Conservation (phyloP, 345 rosid genomes). For the Excoecaria cochinchinensis region DNA sequence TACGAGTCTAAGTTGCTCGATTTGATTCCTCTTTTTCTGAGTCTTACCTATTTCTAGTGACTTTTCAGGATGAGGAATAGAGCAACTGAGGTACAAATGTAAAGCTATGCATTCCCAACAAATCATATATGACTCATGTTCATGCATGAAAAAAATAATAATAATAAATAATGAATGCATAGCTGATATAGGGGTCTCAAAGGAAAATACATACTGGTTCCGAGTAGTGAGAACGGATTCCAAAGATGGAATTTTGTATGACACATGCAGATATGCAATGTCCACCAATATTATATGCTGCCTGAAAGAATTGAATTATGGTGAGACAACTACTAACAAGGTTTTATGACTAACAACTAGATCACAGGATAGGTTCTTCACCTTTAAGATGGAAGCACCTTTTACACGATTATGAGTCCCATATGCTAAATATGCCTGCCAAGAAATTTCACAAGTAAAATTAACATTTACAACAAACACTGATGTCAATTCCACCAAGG, state of each 20-base stretch:
- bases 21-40: not conserved
- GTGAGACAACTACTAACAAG: not conserved
- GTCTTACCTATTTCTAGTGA: not conserved
- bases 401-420: slow-evolving; percentile 53
- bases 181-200: not conserved
- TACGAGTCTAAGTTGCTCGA: not conserved
- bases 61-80: not conserved
- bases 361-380: slow-evolving; percentile 12
- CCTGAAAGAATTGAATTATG: slow-evolving; percentile 41
- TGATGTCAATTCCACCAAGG: not conserved
- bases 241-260: slow-evolving; percentile 69
- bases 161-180: not conserved
- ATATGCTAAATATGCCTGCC: slow-evolving; percentile 83
- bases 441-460: slow-evolving; percentile 18
- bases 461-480: not conserved
- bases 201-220: slow-evolving; percentile 48
- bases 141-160: not conserved
- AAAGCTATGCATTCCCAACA: not conserved
- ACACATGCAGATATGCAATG: slow-evolving; percentile 51
- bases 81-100: not conserved
- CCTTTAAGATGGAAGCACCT: slow-evolving; percentile 59
- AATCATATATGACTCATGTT: not conserved
- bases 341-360: not conserved
- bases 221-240: slow-evolving; percentile 63
- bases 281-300: slow-evolving; percentile 80